Percentiles rank a stretch among this genome's conserved stretches.
Conservation (phyloP, 345 rosid genomes). For the Luvunga scandens region DNA sequence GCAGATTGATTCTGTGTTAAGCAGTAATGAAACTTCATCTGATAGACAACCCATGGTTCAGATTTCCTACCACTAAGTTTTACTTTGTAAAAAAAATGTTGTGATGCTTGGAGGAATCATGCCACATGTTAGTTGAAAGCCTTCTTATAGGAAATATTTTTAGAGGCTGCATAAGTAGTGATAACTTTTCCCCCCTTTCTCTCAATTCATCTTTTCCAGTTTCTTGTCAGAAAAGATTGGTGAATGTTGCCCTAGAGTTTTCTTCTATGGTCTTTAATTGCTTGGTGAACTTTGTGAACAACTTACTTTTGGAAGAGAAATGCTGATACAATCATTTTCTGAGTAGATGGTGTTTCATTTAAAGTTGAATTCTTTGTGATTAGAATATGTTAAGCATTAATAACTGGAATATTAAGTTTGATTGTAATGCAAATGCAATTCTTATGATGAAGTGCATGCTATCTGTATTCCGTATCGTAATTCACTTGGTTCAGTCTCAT, state of each 20-base stretch:
- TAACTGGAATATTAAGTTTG: not conserved
- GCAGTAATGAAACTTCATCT: not conserved
- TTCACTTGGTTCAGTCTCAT: not conserved
- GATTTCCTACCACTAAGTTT: not conserved
- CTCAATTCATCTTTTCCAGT: not conserved
- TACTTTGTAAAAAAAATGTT: not conserved
- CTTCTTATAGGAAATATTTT: not conserved
- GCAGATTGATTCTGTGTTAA: not conserved
- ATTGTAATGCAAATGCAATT: not conserved
- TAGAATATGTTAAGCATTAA: not conserved
- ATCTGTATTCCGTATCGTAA: not conserved
- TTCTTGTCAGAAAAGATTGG: not conserved
- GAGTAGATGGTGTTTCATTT: not conserved
- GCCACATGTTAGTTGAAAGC: not conserved
- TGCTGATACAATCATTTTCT: not conserved
- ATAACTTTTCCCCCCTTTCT: not conserved
- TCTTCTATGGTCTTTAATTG: not conserved
- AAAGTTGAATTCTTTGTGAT: not conserved
- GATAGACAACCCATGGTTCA: not conserved
- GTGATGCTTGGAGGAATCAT: not conserved
- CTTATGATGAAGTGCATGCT: not conserved
- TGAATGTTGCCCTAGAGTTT: not conserved
- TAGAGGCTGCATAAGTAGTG: not conserved
- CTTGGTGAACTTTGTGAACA: not conserved
- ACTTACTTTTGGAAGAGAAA: not conserved